phyloP scores from a whole-genome alignment of 768 basidiomycete species.

The Naganishia vishniacii region DNA sequence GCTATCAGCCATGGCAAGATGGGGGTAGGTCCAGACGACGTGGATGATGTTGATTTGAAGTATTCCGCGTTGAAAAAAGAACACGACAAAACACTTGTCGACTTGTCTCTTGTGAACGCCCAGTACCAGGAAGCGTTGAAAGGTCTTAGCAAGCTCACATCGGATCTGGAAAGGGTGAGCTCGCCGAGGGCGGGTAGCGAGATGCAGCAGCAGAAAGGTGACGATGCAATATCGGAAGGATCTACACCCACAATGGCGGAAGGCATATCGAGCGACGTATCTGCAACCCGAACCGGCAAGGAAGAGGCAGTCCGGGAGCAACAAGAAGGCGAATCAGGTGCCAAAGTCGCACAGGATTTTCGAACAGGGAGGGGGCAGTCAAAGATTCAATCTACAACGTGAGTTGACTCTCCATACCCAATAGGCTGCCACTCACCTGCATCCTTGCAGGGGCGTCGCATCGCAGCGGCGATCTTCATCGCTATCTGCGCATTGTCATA shows the following conservation, averaged over 20 bases:
- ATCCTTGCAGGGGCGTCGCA: background rate
- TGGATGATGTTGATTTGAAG: constrained; percentile 51
- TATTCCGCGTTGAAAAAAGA: constrained; percentile 56
- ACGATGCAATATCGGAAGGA: background rate
- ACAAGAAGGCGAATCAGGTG: too few relatives aligned
- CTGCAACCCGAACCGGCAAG: too few relatives aligned
- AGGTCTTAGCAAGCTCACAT: constrained; percentile 85
- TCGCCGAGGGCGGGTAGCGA: constrained; percentile 49
- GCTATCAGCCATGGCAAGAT: constrained; percentile 42
- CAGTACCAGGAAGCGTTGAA: constrained; percentile 75
- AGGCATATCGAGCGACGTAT: too few relatives aligned
- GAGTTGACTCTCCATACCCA: background rate
- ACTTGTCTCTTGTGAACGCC: constrained; percentile 36
- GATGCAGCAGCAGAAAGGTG: constrained; percentile 21
- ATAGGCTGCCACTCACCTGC: too few relatives aligned
- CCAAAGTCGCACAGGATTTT: constrained; percentile 37
- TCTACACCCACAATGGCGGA: too few relatives aligned
- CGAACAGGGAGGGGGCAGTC: constrained; percentile 45
- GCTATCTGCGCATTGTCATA: too few relatives aligned
- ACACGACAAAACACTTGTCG: constrained; percentile 29
- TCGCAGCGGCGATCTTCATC: constrained; percentile 68
- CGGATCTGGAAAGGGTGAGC: constrained; percentile 82
- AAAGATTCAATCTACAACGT: constrained; percentile 30
- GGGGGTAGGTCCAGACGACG: constrained; percentile 20
- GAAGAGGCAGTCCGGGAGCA: too few relatives aligned